Evolutionary conservation across 345 rosid genomes (phyloP), one percentile per base, ranked within the genome.

Genomic region (Salix suchowensis): DNA sequence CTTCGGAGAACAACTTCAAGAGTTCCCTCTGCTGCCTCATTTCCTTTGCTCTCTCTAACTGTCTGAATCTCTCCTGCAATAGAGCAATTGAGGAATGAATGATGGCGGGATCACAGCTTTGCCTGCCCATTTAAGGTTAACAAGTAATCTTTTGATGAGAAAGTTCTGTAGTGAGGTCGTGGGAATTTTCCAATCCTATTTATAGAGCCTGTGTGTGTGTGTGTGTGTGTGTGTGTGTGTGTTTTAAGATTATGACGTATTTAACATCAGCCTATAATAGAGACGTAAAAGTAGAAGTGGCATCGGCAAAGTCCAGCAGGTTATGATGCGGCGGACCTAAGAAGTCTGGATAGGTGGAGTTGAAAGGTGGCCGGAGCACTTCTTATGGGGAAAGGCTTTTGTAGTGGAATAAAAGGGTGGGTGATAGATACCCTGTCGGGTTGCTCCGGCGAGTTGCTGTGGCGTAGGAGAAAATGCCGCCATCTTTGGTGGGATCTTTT

Each of bases 61-160:
- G 85, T 34, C 85, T 86, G 70, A 91, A 89, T 84, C 93, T 88
- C 60, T 89, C 90, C 74, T 87, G 91, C 72, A 91, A 71, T 30
- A 91, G 89, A 14, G 91, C 88, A 34, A 91, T 89, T 37, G 96
- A 89, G 71, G 96, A 87, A 24, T 74, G 80, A 7, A 70, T 68
- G 68, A 48, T 52, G 2, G 80, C 40, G 7, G 77, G 74, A 21
- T 75, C 82, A n/a, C 72, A 50, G 66, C 68, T 83, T 77, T 84
- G 80, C 81, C 83, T 72, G 44, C 67, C 81, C 86, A 79, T 84
- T n/a, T 24, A 19, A 11, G 32, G 75, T 3, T 52, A 19, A 46
- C 50, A 0, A 44, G 16, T 19, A 52, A 48, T 46, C 30, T 0
- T 15, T 30, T 42, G 37, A 44, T n/a, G 67, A 48, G 60, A 69